phyloP scores from a whole-genome alignment of 768 basidiomycete genomes.

The Lactarius vividus region DNA sequence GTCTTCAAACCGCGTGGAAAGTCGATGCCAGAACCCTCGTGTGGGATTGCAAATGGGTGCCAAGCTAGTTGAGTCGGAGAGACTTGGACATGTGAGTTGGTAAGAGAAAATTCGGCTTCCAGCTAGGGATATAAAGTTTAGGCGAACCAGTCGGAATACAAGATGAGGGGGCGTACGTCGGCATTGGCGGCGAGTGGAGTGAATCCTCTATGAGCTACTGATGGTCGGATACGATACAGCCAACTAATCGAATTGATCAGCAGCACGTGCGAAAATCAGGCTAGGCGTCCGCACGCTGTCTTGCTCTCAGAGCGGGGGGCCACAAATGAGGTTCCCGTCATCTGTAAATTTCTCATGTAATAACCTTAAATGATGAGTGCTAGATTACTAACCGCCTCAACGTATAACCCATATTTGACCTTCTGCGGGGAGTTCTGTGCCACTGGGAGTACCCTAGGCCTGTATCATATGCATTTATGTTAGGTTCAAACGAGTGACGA shows the following conservation, averaged over 20 bases:
- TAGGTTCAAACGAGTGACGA: neutral
- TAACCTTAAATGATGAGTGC: neutral
- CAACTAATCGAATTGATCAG: constrained; percentile 39
- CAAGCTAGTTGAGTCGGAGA: constrained; percentile 66
- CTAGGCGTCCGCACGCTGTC: constrained; percentile 41
- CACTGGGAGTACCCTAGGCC: constrained; percentile 54
- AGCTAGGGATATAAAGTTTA: constrained; percentile 38
- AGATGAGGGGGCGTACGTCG: constrained; percentile 42
- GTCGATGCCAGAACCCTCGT: constrained; percentile 41
- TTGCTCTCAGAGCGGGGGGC: constrained; percentile 55
- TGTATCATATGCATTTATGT: constrained; percentile 27
- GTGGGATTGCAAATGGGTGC: constrained; percentile 58
- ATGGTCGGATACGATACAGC: constrained; percentile 66
- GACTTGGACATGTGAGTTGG: constrained; percentile 58
- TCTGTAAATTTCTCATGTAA: constrained; percentile 34
- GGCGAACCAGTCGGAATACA: neutral
- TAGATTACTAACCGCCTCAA: constrained; percentile 47
- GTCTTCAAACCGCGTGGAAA: constrained; percentile 63
- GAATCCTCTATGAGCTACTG: constrained; percentile 66
- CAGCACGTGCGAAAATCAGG: neutral
- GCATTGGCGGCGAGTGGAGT: constrained; percentile 52
- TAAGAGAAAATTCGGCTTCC: constrained; percentile 58
- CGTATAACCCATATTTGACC: constrained; percentile 60
- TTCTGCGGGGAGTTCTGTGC: constrained; percentile 64
- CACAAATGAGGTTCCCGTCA: constrained; percentile 60